These are phyloP conservation scores for Condylostoma magnum DNA, from an alignment of 169 alveolate genomes.

Conservation along the genomic window DNA sequence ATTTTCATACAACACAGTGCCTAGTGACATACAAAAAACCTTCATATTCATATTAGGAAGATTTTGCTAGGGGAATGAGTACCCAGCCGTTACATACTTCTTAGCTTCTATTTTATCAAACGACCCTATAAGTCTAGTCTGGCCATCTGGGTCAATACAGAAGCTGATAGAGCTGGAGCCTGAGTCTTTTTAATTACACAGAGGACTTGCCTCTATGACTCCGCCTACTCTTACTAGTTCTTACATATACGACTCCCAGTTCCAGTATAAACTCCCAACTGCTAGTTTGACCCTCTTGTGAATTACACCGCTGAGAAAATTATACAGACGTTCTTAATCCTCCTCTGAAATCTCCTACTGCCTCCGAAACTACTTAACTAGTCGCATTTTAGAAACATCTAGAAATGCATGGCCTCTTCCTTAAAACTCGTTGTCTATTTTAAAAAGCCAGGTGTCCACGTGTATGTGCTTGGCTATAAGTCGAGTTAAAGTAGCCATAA, in stretches of 20 bases:
- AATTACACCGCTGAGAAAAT: constrained; percentile 58
- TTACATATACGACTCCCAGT: constrained; percentile 75
- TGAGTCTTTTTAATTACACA: constrained; percentile 52
- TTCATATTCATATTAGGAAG: constrained; percentile 67
- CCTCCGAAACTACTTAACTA: constrained; percentile 63
- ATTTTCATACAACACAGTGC: constrained; percentile 68
- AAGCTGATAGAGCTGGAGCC: constrained; percentile 73
- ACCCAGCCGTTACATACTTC: constrained; percentile 72
- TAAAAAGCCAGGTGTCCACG: constrained; percentile 72
- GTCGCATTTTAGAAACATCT: constrained; percentile 70
- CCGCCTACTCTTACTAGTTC: constrained; percentile 79
- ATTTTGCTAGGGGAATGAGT: constrained; percentile 71
- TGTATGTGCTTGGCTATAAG: constrained; percentile 59
- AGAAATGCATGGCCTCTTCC: constrained; percentile 87
- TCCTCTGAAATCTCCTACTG: constrained; percentile 54
- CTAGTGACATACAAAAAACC: constrained; percentile 61
- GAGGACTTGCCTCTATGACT: constrained; percentile 82
- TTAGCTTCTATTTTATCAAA: constrained; percentile 79
- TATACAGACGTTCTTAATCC: constrained; percentile 50
- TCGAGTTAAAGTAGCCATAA: constrained; percentile 57
- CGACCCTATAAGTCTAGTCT: constrained; percentile 68
- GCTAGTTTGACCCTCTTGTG: constrained; percentile 78
- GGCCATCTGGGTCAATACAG: constrained; percentile 79
- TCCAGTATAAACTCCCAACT: constrained; percentile 63
- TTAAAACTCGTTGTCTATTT: constrained; percentile 71